A percentile compares a stretch with the other conserved stretches of the same genome.
Evolutionary conservation across 345 rosid species (phyloP).

Genomic region (Murraya paniculata): DNA sequence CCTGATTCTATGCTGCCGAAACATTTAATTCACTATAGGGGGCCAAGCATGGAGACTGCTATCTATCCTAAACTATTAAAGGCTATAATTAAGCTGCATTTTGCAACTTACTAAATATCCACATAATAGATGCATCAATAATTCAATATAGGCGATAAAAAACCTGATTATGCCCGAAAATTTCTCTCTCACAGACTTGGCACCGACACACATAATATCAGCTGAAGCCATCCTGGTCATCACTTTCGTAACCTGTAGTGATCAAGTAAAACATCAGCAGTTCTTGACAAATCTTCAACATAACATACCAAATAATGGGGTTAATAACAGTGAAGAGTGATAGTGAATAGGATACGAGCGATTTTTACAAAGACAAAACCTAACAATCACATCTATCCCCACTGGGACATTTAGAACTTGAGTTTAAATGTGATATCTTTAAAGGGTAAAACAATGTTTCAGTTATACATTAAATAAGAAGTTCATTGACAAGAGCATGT

Average conservation of each 20-base stretch:
- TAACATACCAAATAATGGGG: neutral
- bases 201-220: conserved; percentile 84
- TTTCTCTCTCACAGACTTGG: conserved; percentile 75
- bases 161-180: conserved; percentile 83
- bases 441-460: neutral
- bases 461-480: neutral
- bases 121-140: conserved; percentile 3
- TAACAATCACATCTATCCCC: neutral
- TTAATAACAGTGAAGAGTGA: neutral
- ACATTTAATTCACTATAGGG: neutral
- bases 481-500: neutral
- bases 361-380: neutral
- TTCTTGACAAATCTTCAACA: neutral
- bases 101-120: neutral
- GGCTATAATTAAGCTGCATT: neutral
- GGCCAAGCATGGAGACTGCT: neutral
- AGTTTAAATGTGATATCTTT: neutral
- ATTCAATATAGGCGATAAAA: neutral
- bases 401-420: neutral
- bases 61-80: neutral
- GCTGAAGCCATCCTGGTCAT: conserved; percentile 72
- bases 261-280: neutral
- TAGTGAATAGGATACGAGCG: neutral
- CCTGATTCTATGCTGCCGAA: neutral
- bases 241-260: conserved; percentile 74